Evolutionary conservation across 1,284 basidiomycete species (phyloP).

Genomic region (Naganishia albida): DNA sequence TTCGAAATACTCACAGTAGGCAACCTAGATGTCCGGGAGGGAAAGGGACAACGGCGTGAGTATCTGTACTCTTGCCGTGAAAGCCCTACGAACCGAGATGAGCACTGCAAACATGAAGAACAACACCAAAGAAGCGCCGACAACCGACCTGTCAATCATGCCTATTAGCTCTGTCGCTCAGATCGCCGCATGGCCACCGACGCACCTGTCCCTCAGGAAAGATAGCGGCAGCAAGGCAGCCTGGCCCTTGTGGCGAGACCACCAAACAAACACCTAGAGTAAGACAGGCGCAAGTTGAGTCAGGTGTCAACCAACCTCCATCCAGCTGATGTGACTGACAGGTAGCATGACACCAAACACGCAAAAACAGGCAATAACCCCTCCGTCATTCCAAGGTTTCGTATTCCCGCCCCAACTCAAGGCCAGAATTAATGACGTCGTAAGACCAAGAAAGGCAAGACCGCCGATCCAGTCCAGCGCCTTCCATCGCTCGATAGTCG

Average conservation of each 20-base stretch:
- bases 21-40: conserved; percentile 18
- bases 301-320: background rate
- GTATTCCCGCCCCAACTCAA: conserved; percentile 57
- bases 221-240: conserved; percentile 47
- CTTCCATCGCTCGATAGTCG: conserved; percentile 15
- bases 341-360: conserved; percentile 48
- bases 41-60: background rate
- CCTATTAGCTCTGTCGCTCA: conserved; percentile 39
- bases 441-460: conserved; percentile 50
- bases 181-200: conserved; percentile 14
- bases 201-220: conserved; percentile 41
- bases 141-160: conserved; percentile 47
- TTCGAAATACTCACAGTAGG: conserved; percentile 38
- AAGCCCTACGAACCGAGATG: conserved; percentile 43
- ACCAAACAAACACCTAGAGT: conserved; percentile 49
- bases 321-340: background rate
- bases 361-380: conserved; percentile 42
- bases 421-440: conserved; percentile 55
- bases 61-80: background rate
- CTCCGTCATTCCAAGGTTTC: conserved; percentile 52
- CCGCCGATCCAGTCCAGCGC: conserved; percentile 56
- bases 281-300: background rate
- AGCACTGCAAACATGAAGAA: conserved; percentile 56
- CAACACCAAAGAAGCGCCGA: conserved; percentile 44
- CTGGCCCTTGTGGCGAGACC: conserved; percentile 51